Evolutionary conservation across 495 filamentous ascomycete genomes (phyloP), one percentile per base, ranked within the genome.

Genomic region (Xylaria scruposa): DNA sequence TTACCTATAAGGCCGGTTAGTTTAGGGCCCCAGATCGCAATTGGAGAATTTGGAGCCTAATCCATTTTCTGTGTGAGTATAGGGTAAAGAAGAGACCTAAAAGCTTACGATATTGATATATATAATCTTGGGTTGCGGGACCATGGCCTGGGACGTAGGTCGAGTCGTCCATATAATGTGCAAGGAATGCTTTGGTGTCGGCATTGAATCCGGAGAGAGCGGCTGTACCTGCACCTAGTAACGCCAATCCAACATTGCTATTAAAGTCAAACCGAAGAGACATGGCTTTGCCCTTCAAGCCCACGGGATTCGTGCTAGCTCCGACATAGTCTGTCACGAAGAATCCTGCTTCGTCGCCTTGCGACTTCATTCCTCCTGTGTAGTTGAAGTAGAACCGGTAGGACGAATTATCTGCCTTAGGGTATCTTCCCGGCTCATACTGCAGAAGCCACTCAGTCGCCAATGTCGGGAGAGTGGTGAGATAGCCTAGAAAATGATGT

Each of bases 321-420:
- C 24, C 36, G 2, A 21, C 17, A 36, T n/a, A 33, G 60, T 63
- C 60, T 21, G 60, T 63, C 5, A 63, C 19, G 1, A 63, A 46
- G 36, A 42, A 63, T 10, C 60, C 60, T 15, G 15, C 21, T 7
- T 15, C 60, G 19, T 4, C 10, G 36, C 9, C 60, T 21, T 36
- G 17, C 29, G 58, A 61, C 12, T 58, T 31, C 26, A 33, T 58
- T n/a, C 15, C 1, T 33, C 53, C 53, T n/a, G 53, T 58, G 19
- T 61, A 61, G 58, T 61, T 61, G 58, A 38, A 61, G 33, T 61
- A 61, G 17, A 38, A 61, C 31, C 33, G 58, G 33, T 61, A 38
- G 19, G 58, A 61, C 10, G 53, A 58, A 17, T 58, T 58, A 58
- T 58, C 53, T 15, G 53, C 26, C 53, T 58, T 31, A 33, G 12